Evolutionary conservation across 306 rosid genomes (phyloP), one percentile per base, ranked within the genome.

Genomic region (Senna tora): DNA sequence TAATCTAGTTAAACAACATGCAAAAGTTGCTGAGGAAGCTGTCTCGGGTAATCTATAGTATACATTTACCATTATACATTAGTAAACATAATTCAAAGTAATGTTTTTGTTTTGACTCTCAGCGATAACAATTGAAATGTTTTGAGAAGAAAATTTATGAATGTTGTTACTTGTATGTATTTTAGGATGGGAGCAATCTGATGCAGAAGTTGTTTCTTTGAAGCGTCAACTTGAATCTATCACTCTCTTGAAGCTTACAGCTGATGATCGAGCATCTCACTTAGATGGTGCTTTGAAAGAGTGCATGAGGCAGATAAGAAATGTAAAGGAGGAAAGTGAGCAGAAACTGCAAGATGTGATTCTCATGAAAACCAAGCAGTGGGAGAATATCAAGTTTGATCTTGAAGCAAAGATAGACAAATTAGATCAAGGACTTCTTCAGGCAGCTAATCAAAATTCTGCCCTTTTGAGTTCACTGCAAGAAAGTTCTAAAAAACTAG

Each of bases 171-270:
- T n/a, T n/a, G 12, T 33, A 10, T 76, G 81, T 45, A 19, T 63
- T 78, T 45, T 82, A 93, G 98, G 98, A 69, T 93, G 98, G 98
- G 98, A 93, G 80, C 90, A 93, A 73, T 96, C 97, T 46, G 98
- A 93, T 80, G 89, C 93, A 49, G 96, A 93, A 84, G 96, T 96
- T 76, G 77, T 84, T 43, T 87, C 90, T 16, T 78, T 93, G 51
- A 87, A 88, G 75, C 66, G 32, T 50, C 88, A 90, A 73, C 88
- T 93, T 22, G 97, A 93, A 80, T 81, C 96, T 56, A 75, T 89
- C 50, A 89, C 96, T 20, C 86, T 93, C 38, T 73, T 85, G 20
- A 90, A 90, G 82, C 92, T 86, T 76, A 71, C 86, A 54, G 92
- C 80, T 36, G 98, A 93, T 51, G 96, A 88, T 75, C 87, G 90